Conservation (phyloP, 164 flowering plant species). For the Brasenia schreberi region DNA sequence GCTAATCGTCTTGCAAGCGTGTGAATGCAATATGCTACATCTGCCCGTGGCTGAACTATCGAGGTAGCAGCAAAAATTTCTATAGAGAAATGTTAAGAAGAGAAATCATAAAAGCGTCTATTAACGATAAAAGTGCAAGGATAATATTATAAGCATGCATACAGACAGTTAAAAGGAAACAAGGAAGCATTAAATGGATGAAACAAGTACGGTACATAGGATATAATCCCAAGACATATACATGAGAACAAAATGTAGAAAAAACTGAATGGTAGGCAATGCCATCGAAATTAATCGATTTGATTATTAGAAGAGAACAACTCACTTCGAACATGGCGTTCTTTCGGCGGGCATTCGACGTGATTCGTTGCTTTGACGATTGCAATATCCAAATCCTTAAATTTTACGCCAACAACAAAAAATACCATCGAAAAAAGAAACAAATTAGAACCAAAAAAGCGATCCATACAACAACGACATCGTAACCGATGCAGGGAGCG, state of each 20-base stretch:
- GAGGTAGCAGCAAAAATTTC: constrained; percentile 74
- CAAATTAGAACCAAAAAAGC: not conserved
- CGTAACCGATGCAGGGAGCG: constrained; percentile 74
- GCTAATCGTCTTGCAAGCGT: constrained; percentile 71
- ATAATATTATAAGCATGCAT: no score
- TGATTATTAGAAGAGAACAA: not conserved
- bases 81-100: constrained; percentile 11
- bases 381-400: constrained; percentile 41
- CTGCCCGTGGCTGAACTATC: constrained; percentile 70
- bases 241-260: not conserved
- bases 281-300: not conserved
- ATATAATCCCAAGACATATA: no score
- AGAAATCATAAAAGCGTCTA: not conserved
- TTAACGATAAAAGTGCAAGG: no score
- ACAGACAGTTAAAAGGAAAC: not conserved
- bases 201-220: not conserved
- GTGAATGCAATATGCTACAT: constrained; percentile 90
- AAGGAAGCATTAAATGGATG: not conserved
- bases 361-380: constrained; percentile 86
- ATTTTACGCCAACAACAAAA: not conserved
- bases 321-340: constrained; percentile 70
- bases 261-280: not conserved
- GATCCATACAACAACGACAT: constrained; percentile 56
- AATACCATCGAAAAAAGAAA: constrained; percentile 1
- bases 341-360: constrained; percentile 77